Conservation (phyloP, 2,329 filamentous ascomycete species). For the Aspergillus intermedius region DNA sequence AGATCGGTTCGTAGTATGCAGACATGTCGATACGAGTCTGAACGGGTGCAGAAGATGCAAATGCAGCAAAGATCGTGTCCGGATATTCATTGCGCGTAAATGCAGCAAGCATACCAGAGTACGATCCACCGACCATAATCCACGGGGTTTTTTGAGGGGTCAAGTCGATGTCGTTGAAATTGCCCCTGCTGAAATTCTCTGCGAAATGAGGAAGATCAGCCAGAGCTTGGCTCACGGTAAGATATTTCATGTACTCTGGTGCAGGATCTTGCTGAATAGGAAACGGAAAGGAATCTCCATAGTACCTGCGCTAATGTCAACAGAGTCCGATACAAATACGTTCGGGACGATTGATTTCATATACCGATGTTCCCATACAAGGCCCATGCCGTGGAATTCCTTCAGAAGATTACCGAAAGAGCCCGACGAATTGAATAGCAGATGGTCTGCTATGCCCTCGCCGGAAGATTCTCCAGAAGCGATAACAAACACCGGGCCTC, state of each 20-base stretch:
- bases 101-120: conserved; percentile 39
- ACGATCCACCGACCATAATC: conserved; percentile 43
- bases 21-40: conserved; percentile 46
- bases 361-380: conserved; percentile 40
- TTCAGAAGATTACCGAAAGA: conserved; percentile 27
- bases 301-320: conserved; percentile 29
- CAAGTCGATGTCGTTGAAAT: conserved; percentile 27
- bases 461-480: conserved; percentile 43
- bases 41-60: conserved; percentile 38
- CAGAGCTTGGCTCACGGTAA: conserved; percentile 39
- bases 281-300: conserved; percentile 36
- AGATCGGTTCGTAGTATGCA: conserved; percentile 47
- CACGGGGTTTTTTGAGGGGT: conserved; percentile 38
- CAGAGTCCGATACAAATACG: background rate
- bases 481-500: conserved; percentile 47
- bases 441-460: conserved; percentile 33
- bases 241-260: conserved; percentile 35
- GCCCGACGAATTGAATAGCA: conserved; percentile 23
- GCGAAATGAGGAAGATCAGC: conserved; percentile 43
- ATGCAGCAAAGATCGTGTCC: conserved; percentile 36
- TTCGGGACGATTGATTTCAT: conserved; percentile 1
- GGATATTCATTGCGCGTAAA: conserved; percentile 40
- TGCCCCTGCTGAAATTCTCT: conserved; percentile 29
- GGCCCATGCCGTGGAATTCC: conserved; percentile 33
- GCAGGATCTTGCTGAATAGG: conserved; percentile 29